A percentile compares a stretch with the other conserved stretches of the same genome.
phyloP scores from a whole-genome alignment of 1,284 basidiomycete genomes.

The Trametes versicolor region DNA sequence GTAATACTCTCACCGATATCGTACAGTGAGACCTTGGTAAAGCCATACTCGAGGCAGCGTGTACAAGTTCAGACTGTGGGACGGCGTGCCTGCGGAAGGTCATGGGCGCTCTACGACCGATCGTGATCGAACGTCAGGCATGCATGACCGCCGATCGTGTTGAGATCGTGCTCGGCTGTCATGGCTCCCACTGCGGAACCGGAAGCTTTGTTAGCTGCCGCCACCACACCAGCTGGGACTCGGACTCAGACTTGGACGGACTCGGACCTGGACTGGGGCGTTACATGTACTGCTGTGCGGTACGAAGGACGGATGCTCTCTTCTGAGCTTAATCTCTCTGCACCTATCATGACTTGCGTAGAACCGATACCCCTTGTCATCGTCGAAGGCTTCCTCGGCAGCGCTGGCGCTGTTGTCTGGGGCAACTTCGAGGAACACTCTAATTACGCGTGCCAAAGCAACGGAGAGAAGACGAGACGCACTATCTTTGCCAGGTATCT shows the following conservation, averaged over 20 bases:
- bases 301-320: not conserved
- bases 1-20: too few relatives aligned
- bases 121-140: constrained; percentile 22
- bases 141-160: constrained; percentile 9
- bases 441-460: constrained; percentile 37
- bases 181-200: not conserved
- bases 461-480: constrained; percentile 28
- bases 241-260: not conserved
- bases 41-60: too few relatives aligned
- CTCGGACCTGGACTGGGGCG: not conserved
- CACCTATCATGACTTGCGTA: constrained; percentile 14
- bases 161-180: constrained; percentile 10
- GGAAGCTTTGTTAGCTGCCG: not conserved
- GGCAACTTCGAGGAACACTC: constrained; percentile 52
- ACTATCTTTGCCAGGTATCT: constrained; percentile 50
- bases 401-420: constrained; percentile 54
- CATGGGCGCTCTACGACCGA: constrained; percentile 2
- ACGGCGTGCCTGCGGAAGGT: too few relatives aligned
- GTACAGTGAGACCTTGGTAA: too few relatives aligned
- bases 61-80: not conserved
- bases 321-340: not conserved
- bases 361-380: constrained; percentile 56
- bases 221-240: not conserved
- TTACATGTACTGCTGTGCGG: constrained; percentile 6
- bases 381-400: constrained; percentile 64